These are phyloP conservation scores for Neofusicoccum ribis DNA, from an alignment of 2,329 filamentous ascomycete species.

Conservation along the genomic window DNA sequence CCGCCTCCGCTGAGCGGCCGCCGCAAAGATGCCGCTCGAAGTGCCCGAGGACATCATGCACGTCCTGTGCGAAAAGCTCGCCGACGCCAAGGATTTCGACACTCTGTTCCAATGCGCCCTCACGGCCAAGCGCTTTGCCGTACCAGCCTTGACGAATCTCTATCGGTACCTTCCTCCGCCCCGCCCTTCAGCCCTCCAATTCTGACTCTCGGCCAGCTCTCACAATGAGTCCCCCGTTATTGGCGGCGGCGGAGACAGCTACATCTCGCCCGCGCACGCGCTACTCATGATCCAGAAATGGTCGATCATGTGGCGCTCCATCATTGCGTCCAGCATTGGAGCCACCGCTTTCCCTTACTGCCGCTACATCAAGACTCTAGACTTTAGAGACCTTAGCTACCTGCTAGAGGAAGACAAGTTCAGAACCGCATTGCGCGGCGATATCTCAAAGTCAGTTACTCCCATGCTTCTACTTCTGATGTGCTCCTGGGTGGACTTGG, in stretches of 20 bases:
- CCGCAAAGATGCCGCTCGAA: neutral
- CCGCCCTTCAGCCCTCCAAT: neutral
- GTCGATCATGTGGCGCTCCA: conserved; percentile 67
- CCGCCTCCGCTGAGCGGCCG: neutral
- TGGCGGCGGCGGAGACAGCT: conserved; percentile 40
- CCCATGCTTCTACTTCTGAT: neutral
- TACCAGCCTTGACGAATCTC: conserved; percentile 60
- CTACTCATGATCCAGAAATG: conserved; percentile 56
- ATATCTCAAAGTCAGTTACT: conserved; percentile 54
- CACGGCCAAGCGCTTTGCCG: conserved; percentile 57
- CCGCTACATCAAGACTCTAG: conserved; percentile 64
- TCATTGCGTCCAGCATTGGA: conserved; percentile 65
- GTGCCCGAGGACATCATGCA: conserved; percentile 62
- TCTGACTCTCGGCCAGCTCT: conserved; percentile 32
- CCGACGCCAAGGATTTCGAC: conserved; percentile 56
- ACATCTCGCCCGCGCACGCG: conserved; percentile 44
- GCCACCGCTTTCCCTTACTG: conserved; percentile 68
- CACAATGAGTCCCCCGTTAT: conserved; percentile 47
- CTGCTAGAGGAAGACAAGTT: conserved; percentile 63
- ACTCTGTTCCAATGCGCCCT: conserved; percentile 62
- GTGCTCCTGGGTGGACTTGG: neutral
- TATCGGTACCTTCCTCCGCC: conserved; percentile 56
- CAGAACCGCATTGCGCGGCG: conserved; percentile 40
- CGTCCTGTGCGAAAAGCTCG: conserved; percentile 61
- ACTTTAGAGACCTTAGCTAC: conserved; percentile 61